Evolutionary conservation across 768 basidiomycete species (phyloP).

Genomic region (Suillus occidentalis): DNA sequence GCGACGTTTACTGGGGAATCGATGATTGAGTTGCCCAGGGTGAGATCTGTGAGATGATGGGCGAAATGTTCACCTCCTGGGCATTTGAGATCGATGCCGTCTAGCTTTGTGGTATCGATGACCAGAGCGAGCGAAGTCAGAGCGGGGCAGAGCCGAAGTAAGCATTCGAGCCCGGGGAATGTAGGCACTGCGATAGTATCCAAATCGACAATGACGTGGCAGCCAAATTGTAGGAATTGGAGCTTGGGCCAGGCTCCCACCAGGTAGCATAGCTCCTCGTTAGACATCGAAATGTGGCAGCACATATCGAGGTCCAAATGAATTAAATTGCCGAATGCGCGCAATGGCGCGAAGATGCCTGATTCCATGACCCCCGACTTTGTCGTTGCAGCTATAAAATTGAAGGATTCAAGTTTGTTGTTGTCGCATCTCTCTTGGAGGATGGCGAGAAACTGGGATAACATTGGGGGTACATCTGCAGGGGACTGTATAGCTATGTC

Average conservation of each 20-base stretch:
- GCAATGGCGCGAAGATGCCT: neutral
- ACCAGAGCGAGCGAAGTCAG: constrained; percentile 22
- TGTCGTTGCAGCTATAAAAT: neutral
- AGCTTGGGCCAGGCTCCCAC: constrained; percentile 23
- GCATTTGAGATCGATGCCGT: neutral
- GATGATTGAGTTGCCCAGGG: constrained; percentile 24
- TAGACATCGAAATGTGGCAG: constrained; percentile 8
- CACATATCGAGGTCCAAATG: neutral
- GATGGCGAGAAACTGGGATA: neutral
- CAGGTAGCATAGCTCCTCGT: constrained; percentile 15
- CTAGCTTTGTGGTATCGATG: constrained; percentile 14
- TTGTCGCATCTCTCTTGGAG: neutral
- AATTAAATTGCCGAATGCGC: neutral
- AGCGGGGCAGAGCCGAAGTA: constrained; percentile 16
- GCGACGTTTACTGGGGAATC: constrained; percentile 16
- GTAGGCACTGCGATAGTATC: constrained; percentile 17
- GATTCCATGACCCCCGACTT: fast-evolving
- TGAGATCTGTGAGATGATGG: neutral
- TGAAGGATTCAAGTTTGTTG: neutral
- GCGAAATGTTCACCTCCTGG: neutral
- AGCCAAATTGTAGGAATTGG: constrained; percentile 20
- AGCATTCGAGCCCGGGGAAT: constrained; percentile 11
- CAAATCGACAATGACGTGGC: constrained; percentile 12
- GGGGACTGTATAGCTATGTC: too few relatives aligned
- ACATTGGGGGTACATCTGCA: too few relatives aligned